phyloP scores from a whole-genome alignment of 2,329 filamentous ascomycete genomes.

The Paecilomyces variotii region DNA sequence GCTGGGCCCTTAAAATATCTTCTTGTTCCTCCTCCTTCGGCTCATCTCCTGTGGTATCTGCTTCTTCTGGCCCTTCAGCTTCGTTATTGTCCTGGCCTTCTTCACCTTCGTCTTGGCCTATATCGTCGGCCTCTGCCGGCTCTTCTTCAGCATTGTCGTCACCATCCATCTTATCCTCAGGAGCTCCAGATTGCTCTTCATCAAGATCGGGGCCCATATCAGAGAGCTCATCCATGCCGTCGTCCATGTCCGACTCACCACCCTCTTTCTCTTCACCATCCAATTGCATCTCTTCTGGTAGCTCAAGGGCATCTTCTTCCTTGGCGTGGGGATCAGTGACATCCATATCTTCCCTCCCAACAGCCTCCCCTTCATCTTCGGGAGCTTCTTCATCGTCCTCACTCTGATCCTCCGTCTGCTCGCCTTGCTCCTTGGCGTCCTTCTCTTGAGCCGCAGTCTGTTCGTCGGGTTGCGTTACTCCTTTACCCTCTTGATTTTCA shows the following conservation, averaged over 20 bases:
- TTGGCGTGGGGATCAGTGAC: constrained; percentile 67
- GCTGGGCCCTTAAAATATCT: constrained; percentile 37
- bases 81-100: constrained; percentile 25
- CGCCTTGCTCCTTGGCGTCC: constrained; percentile 25
- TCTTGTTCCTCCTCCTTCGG: constrained; percentile 48
- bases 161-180: constrained; percentile 23
- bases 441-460: constrained; percentile 54
- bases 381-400: constrained; percentile 40
- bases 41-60: constrained; percentile 24
- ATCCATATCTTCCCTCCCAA: constrained; percentile 56
- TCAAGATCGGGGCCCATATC: constrained; percentile 31
- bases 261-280: constrained; percentile 57
- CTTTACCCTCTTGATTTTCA: constrained; percentile 62
- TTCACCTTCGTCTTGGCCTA: constrained; percentile 27
- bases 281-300: constrained; percentile 82
- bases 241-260: constrained; percentile 44
- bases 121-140: constrained; percentile 22
- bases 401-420: not conserved
- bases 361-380: constrained; percentile 54
- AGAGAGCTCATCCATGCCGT: constrained; percentile 42
- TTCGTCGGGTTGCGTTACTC: constrained; percentile 46
- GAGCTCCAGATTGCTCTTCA: constrained; percentile 23
- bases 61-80: constrained; percentile 38
- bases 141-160: constrained; percentile 15
- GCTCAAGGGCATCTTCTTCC: constrained; percentile 71